Percentiles rank a stretch among this genome's conserved stretches.
phyloP scores from a whole-genome alignment of 106 monocot genomes.

The Allium cepa region DNA sequence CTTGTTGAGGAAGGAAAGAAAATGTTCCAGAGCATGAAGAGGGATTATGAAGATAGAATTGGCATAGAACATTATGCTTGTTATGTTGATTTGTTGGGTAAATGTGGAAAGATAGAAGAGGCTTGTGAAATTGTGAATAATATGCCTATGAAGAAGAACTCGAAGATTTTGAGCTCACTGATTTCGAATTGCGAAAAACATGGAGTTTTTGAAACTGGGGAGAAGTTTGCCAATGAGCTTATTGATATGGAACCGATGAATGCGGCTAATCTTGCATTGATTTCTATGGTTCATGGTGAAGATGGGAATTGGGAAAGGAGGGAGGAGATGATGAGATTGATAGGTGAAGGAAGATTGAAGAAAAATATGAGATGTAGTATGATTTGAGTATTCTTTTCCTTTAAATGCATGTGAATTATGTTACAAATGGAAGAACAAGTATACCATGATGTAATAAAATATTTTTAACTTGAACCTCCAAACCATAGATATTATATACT shows the following conservation, averaged over 20 bases:
- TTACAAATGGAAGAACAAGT: no score
- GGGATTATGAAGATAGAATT: not conserved
- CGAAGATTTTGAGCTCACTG: slow-evolving; percentile 24
- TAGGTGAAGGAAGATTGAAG: slow-evolving; percentile 18
- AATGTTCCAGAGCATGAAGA: slow-evolving; percentile 9
- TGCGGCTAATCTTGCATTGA: slow-evolving; percentile 23
- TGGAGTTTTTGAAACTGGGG: slow-evolving; percentile 22
- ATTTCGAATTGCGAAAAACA: slow-evolving; percentile 21
- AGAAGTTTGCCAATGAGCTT: slow-evolving; percentile 19
- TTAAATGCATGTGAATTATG: no score
- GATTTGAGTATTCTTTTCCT: slow-evolving; percentile 7
- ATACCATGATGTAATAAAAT: no score
- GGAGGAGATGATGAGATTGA: slow-evolving; percentile 16
- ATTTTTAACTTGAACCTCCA: no score
- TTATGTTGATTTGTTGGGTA: slow-evolving; percentile 32
- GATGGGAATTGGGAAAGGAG: slow-evolving; percentile 17
- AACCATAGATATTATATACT: no score
- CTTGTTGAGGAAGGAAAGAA: slow-evolving; percentile 27
- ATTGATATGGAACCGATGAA: slow-evolving; percentile 27
- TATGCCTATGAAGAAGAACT: slow-evolving; percentile 17
- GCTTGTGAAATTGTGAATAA: slow-evolving; percentile 24
- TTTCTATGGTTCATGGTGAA: slow-evolving; percentile 29
- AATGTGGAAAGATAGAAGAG: slow-evolving; percentile 24
- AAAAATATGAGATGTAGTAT: slow-evolving; percentile 24
- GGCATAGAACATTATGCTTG: slow-evolving; percentile 31